These are phyloP conservation scores for Ogataea haglerorum DNA, from an alignment of 805 yeast species.

Conservation along the genomic window DNA sequence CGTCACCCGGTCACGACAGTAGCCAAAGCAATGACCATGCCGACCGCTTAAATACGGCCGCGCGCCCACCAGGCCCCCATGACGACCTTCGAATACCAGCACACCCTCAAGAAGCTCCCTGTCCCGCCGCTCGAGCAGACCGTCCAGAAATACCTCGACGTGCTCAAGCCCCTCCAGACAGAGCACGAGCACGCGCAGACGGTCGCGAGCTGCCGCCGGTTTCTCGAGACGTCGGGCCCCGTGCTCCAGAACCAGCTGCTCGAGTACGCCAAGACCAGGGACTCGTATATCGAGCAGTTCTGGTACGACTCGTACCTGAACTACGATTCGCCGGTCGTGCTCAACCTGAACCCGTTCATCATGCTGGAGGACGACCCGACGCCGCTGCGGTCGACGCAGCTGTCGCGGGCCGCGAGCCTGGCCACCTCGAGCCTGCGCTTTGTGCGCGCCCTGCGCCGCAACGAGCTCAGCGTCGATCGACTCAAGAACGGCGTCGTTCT, in stretches of 20 bases:
- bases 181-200: constrained; percentile 66
- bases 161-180: constrained; percentile 77
- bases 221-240: constrained; percentile 54
- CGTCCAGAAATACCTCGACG: constrained; percentile 59
- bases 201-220: constrained; percentile 50
- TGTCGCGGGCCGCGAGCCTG: constrained; percentile 76
- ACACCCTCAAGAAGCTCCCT: constrained; percentile 62
- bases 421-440: constrained; percentile 76
- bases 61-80: constrained; percentile 2
- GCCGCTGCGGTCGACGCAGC: constrained; percentile 57
- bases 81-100: constrained; percentile 59
- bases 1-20: constrained; percentile 7
- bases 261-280: constrained; percentile 57
- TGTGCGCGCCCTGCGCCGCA: constrained; percentile 71
- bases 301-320: constrained; percentile 90
- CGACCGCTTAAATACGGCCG: constrained; percentile 1
- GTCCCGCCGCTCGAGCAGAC: constrained; percentile 74
- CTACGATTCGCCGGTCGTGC: constrained; percentile 87
- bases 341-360: constrained; percentile 87
- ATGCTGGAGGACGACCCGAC: constrained; percentile 91
- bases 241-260: constrained; percentile 61
- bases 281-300: constrained; percentile 87
- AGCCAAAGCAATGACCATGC: constrained; percentile 4
- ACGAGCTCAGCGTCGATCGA: constrained; percentile 68
- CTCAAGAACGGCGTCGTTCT: constrained; percentile 60